Evolutionary conservation across 2,329 filamentous ascomycete genomes (phyloP), one percentile per base, ranked within the genome.

Genomic region (Celoporthe dispersa): DNA sequence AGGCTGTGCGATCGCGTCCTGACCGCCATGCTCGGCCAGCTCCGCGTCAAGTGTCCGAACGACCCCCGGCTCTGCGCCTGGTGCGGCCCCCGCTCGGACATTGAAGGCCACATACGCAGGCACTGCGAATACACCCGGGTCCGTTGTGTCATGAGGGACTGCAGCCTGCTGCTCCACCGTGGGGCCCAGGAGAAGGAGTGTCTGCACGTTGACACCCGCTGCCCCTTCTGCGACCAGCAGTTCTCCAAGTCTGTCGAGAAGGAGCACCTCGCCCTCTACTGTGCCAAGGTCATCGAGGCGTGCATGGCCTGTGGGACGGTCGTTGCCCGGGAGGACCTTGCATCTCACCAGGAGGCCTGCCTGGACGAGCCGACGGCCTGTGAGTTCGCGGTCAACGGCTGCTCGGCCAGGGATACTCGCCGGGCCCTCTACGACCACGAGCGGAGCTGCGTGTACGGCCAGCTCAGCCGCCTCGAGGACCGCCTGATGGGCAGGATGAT

Each of bases 31-130:
- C 85, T 91, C 28, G 88, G 90, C 72, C 85, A 81, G 70, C 81
- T 91, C 14, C 78, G 82, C 35, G 89, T 90, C 64, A 83, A 84
- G 70, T 91, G 89, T 68, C 88, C 89, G 2, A 87, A 88, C 73
- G 25, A 59, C 51, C 76, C 79, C 2, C 78, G 81, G 48, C 87
- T 87, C 11, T 91, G 89, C 76, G 77, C 79, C 51, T 79, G 82
- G 53, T 79, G 84, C 12, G 79, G 88, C 62, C 80, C 85, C 7
- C 83, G 89, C 11, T 86, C 87, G 57, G 81, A 84, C 35, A 81
- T 90, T 11, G 83, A 86, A 73, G 81, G 83, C 35, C 89, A 91
- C 75, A 83, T 88, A 55, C 83, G 83, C 9, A 82, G 82, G 28
- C 86, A 88, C 64, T 91, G 89, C 75, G 81, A 81, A 1, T 88